Evolutionary conservation across 257 asterid genomes (phyloP), one percentile per base, ranked within the genome.

Genomic region (Handroanthus guayacan): DNA sequence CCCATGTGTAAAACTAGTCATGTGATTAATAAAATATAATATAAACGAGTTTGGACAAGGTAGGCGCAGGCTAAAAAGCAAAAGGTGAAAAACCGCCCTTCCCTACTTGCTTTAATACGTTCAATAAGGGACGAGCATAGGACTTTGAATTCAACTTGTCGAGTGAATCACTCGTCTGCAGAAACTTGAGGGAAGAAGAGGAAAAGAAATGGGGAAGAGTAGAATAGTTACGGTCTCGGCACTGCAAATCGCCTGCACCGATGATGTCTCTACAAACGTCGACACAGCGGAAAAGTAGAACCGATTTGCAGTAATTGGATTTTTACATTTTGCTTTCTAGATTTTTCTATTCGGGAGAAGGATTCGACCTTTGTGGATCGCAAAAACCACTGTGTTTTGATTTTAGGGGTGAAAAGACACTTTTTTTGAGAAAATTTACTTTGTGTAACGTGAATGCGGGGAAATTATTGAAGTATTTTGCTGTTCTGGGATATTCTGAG

Each of bases 161-260:
- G 9, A 6, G 54, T 16, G 66, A 70, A 62, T 7, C 48, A 25
- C 50, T 9, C n/a, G 31, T 9, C 55, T 4, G 9, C 64, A 37
- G 45, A 64, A 62, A 12, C 13, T 47, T n/a, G 58, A 71, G 61
- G 41, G 18, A 5, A 43, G 16, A 50, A 72, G 10, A 62, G 41
- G 18, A 5, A 43, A 25, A 50, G 69, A 14, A 37, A 83, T 84
- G 93, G 88, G 82, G 79, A 72, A 82, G 55, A 81, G 87, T 70
- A 90, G 92, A 81, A 18, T 83, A 16, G 97, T 94, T 0, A 79
- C 72, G 10, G 97, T 94, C 68, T 80, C 97, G 5, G 98, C 97
- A 63, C 84, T 94, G 74, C 98, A 94, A 62, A 92, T 94, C 79
- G 86, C 96, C 58, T 94, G 98, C 85, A 82, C 97, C 25, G 97